phyloP scores from a whole-genome alignment of 352 stramenopile genomes.

The Pythium sukuiense region DNA sequence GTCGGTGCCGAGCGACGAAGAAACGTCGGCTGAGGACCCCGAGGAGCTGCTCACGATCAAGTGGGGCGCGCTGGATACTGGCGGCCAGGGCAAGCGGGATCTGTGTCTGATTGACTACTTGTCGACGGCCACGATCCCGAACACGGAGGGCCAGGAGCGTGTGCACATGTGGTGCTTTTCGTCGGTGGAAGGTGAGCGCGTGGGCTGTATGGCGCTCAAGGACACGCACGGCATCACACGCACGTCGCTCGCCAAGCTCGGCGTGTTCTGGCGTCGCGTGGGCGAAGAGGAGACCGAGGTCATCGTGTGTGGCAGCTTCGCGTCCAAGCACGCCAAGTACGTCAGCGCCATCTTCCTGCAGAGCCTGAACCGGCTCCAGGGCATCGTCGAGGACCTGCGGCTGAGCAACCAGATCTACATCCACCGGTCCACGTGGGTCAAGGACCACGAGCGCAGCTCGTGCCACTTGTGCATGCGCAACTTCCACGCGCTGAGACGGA shows the following conservation, averaged over 20 bases:
- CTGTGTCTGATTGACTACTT: slow-evolving; percentile 77
- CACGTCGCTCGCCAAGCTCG: slow-evolving; percentile 60
- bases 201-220: slow-evolving; percentile 78
- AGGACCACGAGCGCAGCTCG: slow-evolving; percentile 64
- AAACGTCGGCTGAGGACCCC: slow-evolving; percentile 30
- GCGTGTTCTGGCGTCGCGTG: slow-evolving; percentile 70
- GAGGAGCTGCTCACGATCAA: slow-evolving; percentile 74
- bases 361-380: slow-evolving; percentile 53
- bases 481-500: slow-evolving; percentile 71
- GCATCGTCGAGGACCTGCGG: slow-evolving; percentile 72
- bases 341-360: slow-evolving; percentile 53
- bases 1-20: slow-evolving; percentile 19
- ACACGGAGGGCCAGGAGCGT: slow-evolving; percentile 51
- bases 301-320: slow-evolving; percentile 77
- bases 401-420: slow-evolving; percentile 77
- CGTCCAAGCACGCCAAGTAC: slow-evolving; percentile 63
- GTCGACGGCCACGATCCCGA: slow-evolving; percentile 59
- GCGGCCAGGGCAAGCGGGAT: slow-evolving; percentile 55
- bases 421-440: slow-evolving; percentile 73
- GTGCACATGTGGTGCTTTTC: slow-evolving; percentile 81
- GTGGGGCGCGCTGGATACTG: slow-evolving; percentile 72
- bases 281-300: slow-evolving; percentile 76
- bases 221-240: slow-evolving; percentile 65
- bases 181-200: slow-evolving; percentile 63
- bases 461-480: slow-evolving; percentile 81